These are phyloP conservation scores for Trichoderma sp. DNA, from an alignment of 2,329 filamentous ascomycete genomes.

Conservation along the genomic window DNA sequence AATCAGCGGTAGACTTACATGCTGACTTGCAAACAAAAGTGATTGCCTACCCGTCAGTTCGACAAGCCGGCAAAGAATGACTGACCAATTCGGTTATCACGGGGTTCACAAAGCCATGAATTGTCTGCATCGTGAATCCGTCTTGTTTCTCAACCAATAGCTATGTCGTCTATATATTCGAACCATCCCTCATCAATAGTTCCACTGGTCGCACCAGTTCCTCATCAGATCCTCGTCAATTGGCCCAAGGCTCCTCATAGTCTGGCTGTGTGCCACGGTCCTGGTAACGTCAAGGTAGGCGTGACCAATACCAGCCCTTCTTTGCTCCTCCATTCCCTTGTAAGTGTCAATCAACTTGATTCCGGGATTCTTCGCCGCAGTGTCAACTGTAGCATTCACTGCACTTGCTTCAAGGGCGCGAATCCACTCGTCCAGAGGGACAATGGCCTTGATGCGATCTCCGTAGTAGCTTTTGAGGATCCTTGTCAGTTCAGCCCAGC, in stretches of 20 bases:
- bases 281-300: conserved; percentile 46
- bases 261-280: conserved; percentile 46
- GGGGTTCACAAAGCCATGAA: too few species aligned
- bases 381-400: conserved; percentile 34
- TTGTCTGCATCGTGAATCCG: too few species aligned
- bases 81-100: too few species aligned
- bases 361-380: conserved; percentile 50
- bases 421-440: conserved; percentile 52
- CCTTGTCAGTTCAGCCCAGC: conserved; percentile 47
- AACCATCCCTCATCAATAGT: conserved; percentile 11
- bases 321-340: conserved; percentile 31
- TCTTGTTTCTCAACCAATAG: too few species aligned
- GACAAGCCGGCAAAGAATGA: too few species aligned
- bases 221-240: conserved; percentile 50
- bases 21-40: too few species aligned
- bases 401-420: conserved; percentile 46
- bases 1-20: too few species aligned
- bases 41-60: too few species aligned
- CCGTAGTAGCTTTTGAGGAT: conserved; percentile 48
- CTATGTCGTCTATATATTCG: too few species aligned
- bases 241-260: conserved; percentile 45
- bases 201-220: conserved; percentile 54
- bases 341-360: conserved; percentile 57
- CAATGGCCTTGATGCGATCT: conserved; percentile 42
- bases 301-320: conserved; percentile 29